Evolutionary conservation across 306 rosid genomes (phyloP).

Genomic region (Vicia faba): DNA sequence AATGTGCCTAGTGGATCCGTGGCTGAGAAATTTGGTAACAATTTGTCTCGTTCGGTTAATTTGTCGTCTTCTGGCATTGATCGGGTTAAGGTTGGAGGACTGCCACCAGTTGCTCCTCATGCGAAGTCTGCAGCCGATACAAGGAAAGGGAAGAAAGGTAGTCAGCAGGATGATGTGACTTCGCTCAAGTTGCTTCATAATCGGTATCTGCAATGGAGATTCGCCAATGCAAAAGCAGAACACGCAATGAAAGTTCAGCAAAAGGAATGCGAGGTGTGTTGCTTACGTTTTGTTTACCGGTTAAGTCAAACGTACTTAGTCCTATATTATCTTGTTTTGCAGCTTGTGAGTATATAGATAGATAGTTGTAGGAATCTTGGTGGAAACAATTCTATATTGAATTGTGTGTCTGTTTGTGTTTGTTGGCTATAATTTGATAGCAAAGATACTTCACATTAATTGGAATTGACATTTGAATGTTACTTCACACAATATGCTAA

Average conservation of each 20-base stretch:
- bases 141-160: slow-evolving; percentile 64
- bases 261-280: slow-evolving; percentile 63
- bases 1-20: slow-evolving; percentile 49
- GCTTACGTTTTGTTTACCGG: not conserved
- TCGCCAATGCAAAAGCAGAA: slow-evolving; percentile 62
- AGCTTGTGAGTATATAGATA: not conserved
- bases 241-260: slow-evolving; percentile 55
- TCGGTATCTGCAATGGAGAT: slow-evolving; percentile 79
- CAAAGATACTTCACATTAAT: no score
- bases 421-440: not conserved
- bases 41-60: slow-evolving; percentile 52
- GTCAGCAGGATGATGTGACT: slow-evolving; percentile 67
- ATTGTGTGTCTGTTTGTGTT: not conserved
- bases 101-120: slow-evolving; percentile 71
- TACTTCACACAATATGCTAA: no score
- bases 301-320: not conserved
- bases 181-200: slow-evolving; percentile 63
- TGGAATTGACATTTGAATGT: no score
- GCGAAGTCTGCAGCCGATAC: slow-evolving; percentile 44
- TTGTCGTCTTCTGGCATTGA: slow-evolving; percentile 46
- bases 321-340: not conserved
- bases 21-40: slow-evolving; percentile 47
- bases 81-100: slow-evolving; percentile 49
- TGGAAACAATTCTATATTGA: no score
- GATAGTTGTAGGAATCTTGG: no score